phyloP scores from a whole-genome alignment of 1,139 yeast genomes.

The Yamadazyma friedrichii region DNA sequence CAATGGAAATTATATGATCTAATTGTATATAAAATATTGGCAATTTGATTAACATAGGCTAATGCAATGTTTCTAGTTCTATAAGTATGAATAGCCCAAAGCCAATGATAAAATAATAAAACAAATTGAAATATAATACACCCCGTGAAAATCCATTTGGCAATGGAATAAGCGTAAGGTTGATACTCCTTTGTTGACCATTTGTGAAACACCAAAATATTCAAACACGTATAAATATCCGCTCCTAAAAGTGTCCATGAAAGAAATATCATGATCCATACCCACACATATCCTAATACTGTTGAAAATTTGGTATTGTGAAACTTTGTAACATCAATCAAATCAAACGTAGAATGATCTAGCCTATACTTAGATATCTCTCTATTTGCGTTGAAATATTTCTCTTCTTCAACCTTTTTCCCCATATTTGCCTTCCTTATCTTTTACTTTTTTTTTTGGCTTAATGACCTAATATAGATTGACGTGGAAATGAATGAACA shows the following conservation, averaged over 20 bases:
- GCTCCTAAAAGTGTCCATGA: constrained; percentile 62
- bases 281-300: constrained; percentile 49
- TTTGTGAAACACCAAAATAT: constrained; percentile 67
- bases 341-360: constrained; percentile 44
- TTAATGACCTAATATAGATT: too few species aligned
- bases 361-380: constrained; percentile 34
- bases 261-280: constrained; percentile 52
- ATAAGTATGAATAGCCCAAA: constrained; percentile 59
- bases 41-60: constrained; percentile 66
- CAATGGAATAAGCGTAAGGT: constrained; percentile 54
- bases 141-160: constrained; percentile 82
- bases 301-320: constrained; percentile 54
- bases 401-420: constrained; percentile 1
- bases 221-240: constrained; percentile 79
- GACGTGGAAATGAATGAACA: too few species aligned
- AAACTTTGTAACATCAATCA: constrained; percentile 46
- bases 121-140: constrained; percentile 77
- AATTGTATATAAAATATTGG: constrained; percentile 57
- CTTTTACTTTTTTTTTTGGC: too few species aligned
- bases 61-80: constrained; percentile 65
- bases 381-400: constrained; percentile 20
- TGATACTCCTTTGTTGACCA: constrained; percentile 65
- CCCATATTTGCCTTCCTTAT: too few species aligned
- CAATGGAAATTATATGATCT: constrained; percentile 66
- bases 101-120: constrained; percentile 55